Conservation (phyloP, 768 basidiomycete species). For the Boletus sensibilis region DNA sequence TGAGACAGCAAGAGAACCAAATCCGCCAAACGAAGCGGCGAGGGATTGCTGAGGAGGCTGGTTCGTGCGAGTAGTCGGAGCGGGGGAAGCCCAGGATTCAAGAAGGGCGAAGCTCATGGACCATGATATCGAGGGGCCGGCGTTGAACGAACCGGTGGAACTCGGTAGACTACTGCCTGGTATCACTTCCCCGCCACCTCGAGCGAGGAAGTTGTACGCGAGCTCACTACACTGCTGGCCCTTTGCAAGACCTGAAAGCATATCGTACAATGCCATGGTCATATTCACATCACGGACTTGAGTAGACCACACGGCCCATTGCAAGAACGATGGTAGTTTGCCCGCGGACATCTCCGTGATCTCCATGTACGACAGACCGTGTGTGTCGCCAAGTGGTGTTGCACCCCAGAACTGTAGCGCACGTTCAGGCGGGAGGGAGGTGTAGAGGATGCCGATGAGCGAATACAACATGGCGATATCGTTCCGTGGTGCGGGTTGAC, state of each 20-base stretch:
- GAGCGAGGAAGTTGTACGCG: slow-evolving; percentile 84
- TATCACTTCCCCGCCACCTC: slow-evolving; percentile 69
- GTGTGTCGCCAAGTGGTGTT: slow-evolving; percentile 43
- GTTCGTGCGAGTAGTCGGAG: slow-evolving; percentile 45
- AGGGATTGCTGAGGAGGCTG: slow-evolving; percentile 45
- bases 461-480: slow-evolving; percentile 84
- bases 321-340: slow-evolving; percentile 72
- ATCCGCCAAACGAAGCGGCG: slow-evolving; percentile 29
- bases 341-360: slow-evolving; percentile 58
- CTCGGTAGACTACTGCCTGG: slow-evolving; percentile 53
- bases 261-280: slow-evolving; percentile 82
- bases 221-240: slow-evolving; percentile 84
- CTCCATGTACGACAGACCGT: slow-evolving; percentile 54
- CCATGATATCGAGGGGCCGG: slow-evolving; percentile 73
- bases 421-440: slow-evolving; percentile 67
- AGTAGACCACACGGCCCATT: slow-evolving; percentile 89
- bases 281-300: slow-evolving; percentile 69
- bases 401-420: slow-evolving; percentile 88
- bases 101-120: slow-evolving; percentile 68
- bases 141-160: slow-evolving; percentile 36
- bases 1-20: slow-evolving; percentile 28
- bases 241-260: slow-evolving; percentile 80
- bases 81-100: slow-evolving; percentile 68
- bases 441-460: slow-evolving; percentile 80
- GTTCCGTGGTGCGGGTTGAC: slow-evolving; percentile 60